Evolutionary conservation across 257 asterid genomes (phyloP).

Genomic region (Coffea canephora): DNA sequence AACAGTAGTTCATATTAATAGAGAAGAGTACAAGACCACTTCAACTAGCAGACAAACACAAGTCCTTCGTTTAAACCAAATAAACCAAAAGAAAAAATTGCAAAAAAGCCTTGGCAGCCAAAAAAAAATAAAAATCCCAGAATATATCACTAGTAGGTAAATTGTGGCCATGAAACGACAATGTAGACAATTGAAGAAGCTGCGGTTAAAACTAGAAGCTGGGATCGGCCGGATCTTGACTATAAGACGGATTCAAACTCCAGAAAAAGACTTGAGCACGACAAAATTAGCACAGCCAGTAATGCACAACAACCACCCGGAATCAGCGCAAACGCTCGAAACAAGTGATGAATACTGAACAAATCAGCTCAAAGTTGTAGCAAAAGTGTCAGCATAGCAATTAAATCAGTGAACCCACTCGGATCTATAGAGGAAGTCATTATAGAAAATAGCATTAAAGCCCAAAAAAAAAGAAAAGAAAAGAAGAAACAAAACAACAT

Average conservation of each 20-base stretch:
- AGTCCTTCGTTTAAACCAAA: conserved; percentile 13
- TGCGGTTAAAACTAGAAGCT: conserved; percentile 9
- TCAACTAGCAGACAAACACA: conserved; percentile 14
- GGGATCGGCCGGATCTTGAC: conserved; percentile 38
- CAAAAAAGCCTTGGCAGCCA: background rate
- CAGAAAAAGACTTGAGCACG: conserved; percentile 1
- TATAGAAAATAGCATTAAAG: too few species aligned
- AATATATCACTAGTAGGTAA: conserved; percentile 20
- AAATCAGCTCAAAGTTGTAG: conserved; percentile 1
- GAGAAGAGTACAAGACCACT: conserved; percentile 15
- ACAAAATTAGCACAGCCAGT: background rate
- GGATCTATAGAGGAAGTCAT: too few species aligned
- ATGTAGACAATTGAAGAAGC: conserved; percentile 32
- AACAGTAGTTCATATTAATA: conserved; percentile 13
- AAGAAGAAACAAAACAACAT: too few species aligned
- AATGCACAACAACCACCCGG: conserved; percentile 1
- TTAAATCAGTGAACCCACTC: too few species aligned
- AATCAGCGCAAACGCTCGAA: background rate
- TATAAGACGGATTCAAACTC: conserved; percentile 16
- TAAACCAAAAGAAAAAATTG: conserved; percentile 6
- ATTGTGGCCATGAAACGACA: conserved; percentile 23
- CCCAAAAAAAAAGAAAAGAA: too few species aligned
- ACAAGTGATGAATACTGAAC: background rate
- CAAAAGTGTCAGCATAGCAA: background rate
- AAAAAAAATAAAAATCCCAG: conserved; percentile 23